A percentile compares a stretch with the other conserved stretches of the same genome.
phyloP scores from a whole-genome alignment of 202 grass and related monocot genomes.

The Digitaria exilis region DNA sequence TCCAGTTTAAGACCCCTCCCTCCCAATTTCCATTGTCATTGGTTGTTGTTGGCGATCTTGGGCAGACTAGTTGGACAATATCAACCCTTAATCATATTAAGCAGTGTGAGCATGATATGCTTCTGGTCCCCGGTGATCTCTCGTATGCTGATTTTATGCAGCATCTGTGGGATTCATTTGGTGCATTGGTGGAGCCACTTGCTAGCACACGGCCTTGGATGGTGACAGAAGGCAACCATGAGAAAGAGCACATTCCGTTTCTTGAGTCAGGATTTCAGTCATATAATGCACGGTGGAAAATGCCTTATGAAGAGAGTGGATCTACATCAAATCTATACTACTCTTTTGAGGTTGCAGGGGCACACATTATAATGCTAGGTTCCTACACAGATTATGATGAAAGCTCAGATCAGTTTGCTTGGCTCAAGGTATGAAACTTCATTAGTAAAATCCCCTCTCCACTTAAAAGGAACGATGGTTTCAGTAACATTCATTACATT shows the following conservation, averaged over 20 bases:
- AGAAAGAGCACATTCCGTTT: constrained; percentile 78
- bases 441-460: background rate
- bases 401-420: constrained; percentile 86
- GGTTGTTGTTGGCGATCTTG: constrained; percentile 88
- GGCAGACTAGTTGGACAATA: constrained; percentile 85
- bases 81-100: constrained; percentile 82
- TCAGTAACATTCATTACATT: background rate
- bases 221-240: constrained; percentile 98
- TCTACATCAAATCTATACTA: constrained; percentile 93
- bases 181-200: constrained; percentile 82
- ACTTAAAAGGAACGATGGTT: background rate
- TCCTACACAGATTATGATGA: constrained; percentile 98
- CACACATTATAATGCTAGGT: constrained; percentile 90
- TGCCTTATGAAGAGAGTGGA: constrained; percentile 89
- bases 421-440: constrained; percentile 74
- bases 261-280: constrained; percentile 76
- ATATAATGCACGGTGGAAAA: constrained; percentile 96
- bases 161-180: constrained; percentile 94
- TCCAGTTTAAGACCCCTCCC: constrained; percentile 79
- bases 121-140: constrained; percentile 87
- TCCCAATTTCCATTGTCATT: constrained; percentile 84
- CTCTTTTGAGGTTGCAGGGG: constrained; percentile 75
- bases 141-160: constrained; percentile 98
- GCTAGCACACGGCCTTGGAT: constrained; percentile 91
- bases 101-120: constrained; percentile 79